Evolutionary conservation across 2,329 filamentous ascomycete species (phyloP).

Genomic region (Colletotrichum sidae): DNA sequence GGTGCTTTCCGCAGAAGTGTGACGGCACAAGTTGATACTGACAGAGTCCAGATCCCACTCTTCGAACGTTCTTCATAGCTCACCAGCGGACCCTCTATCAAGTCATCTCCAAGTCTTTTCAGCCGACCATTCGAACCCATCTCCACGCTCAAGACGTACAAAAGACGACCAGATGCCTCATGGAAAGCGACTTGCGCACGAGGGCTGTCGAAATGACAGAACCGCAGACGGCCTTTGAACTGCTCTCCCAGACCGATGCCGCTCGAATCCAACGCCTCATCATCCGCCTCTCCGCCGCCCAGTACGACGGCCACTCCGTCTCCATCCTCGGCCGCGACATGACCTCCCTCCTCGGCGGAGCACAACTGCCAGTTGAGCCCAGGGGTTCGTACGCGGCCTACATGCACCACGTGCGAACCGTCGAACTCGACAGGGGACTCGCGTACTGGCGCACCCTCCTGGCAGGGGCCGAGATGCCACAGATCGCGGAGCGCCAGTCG

Average conservation of each 20-base stretch:
- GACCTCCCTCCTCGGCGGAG: no score
- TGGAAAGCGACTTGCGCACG: background rate
- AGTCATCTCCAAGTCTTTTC: slow-evolving; percentile 55
- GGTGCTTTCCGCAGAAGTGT: background rate
- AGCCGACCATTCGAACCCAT: slow-evolving; percentile 1
- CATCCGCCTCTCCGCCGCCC: slow-evolving; percentile 60
- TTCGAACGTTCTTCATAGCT: slow-evolving; percentile 65
- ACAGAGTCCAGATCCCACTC: slow-evolving; percentile 44
- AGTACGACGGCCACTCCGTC: slow-evolving; percentile 60
- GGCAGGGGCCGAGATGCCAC: slow-evolving; percentile 58
- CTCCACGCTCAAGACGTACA: background rate
- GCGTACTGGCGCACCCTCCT: slow-evolving; percentile 60
- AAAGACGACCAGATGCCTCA: background rate
- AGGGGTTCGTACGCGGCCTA: slow-evolving; percentile 51
- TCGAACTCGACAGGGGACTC: slow-evolving; percentile 48
- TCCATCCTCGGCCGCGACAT: slow-evolving; percentile 50
- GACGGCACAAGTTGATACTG: background rate
- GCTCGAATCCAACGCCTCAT: slow-evolving; percentile 46
- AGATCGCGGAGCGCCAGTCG: slow-evolving; percentile 28
- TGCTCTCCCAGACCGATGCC: background rate
- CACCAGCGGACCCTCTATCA: slow-evolving; percentile 60
- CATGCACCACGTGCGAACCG: slow-evolving; percentile 58
- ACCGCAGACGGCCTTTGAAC: slow-evolving; percentile 14
- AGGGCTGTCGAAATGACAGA: background rate
- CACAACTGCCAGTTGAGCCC: slow-evolving; percentile 22